Evolutionary conservation across 2,329 filamentous ascomycete genomes (phyloP).

Genomic region (Talaromyces amestolkiae): DNA sequence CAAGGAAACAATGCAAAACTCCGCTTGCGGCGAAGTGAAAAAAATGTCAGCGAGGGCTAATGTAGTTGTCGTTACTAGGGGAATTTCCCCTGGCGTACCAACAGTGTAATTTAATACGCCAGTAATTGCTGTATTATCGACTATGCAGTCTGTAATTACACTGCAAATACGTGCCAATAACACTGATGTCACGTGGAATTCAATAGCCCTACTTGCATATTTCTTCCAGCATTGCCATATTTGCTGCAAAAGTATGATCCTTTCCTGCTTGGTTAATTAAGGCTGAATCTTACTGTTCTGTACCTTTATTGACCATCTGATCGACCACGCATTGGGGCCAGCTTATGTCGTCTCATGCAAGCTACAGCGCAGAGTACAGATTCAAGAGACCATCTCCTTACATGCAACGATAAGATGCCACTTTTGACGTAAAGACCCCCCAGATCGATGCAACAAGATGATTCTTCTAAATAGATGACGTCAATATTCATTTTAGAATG

Average conservation of each 20-base stretch:
- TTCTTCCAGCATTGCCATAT: not conserved
- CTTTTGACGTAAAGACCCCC: not conserved
- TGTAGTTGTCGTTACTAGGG: not conserved
- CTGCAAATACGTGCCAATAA: not conserved
- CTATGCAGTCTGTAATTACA: not conserved
- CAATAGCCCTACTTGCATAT: constrained; percentile 2
- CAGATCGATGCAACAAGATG: not conserved
- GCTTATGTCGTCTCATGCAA: not conserved
- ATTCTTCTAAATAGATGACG: not conserved
- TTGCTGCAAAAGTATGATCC: not conserved
- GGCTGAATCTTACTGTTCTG: not conserved
- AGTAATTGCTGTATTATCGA: not conserved
- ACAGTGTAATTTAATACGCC: not conserved
- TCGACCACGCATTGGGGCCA: not conserved
- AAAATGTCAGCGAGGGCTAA: not conserved
- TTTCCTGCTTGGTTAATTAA: not conserved
- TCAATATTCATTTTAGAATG: not conserved
- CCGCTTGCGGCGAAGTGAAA: constrained; percentile 10
- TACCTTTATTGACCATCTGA: not conserved
- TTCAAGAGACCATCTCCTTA: not conserved
- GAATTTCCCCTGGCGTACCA: not conserved
- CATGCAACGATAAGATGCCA: not conserved
- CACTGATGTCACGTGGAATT: constrained; percentile 12
- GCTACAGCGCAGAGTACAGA: not conserved
- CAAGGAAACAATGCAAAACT: not conserved